Conservation (phyloP, 768 basidiomycete genomes). For the Pulveroboletus sp. region DNA sequence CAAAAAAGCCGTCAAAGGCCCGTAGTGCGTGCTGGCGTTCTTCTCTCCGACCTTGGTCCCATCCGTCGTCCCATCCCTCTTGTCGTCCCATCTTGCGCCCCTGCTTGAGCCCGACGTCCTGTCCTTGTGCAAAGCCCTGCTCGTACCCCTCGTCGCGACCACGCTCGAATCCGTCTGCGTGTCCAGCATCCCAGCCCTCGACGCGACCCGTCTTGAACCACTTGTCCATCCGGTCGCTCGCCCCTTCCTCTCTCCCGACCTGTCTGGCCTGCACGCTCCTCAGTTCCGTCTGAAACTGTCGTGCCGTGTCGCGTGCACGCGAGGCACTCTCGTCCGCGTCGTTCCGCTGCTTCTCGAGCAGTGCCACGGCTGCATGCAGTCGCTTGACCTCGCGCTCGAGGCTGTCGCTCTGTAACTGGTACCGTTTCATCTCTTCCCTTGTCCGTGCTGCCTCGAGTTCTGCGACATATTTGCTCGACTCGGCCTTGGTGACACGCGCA, state of each 20-base stretch:
- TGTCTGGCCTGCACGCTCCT: conserved; percentile 44
- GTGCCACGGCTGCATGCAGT: conserved; percentile 25
- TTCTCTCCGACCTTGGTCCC: conserved; percentile 40
- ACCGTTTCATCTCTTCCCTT: conserved; percentile 45
- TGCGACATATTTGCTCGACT: conserved; percentile 38
- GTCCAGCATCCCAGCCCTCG: conserved; percentile 47
- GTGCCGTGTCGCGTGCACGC: conserved; percentile 42
- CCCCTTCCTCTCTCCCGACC: conserved; percentile 41
- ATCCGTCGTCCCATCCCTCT: conserved; percentile 35
- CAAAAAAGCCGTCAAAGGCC: conserved; percentile 57
- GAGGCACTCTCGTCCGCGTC: conserved; percentile 43
- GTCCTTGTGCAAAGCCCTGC: conserved; percentile 38
- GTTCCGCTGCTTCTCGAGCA: conserved; percentile 36
- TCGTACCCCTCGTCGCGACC: conserved; percentile 44
- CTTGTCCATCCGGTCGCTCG: conserved; percentile 38
- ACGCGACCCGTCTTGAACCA: conserved; percentile 44
- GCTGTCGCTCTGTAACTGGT: conserved; percentile 45
- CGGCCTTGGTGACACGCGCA: conserved; percentile 37
- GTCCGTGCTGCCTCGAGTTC: conserved; percentile 40
- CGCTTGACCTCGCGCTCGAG: conserved; percentile 44
- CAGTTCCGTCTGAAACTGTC: conserved; percentile 43
- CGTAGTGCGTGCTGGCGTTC: conserved; percentile 53
- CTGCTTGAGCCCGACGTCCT: conserved; percentile 33
- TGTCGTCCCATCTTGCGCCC: conserved; percentile 31
- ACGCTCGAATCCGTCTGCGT: conserved; percentile 43